phyloP scores from a whole-genome alignment of 176 grass and related monocot genomes.

The Tillandsia fasciculata region DNA sequence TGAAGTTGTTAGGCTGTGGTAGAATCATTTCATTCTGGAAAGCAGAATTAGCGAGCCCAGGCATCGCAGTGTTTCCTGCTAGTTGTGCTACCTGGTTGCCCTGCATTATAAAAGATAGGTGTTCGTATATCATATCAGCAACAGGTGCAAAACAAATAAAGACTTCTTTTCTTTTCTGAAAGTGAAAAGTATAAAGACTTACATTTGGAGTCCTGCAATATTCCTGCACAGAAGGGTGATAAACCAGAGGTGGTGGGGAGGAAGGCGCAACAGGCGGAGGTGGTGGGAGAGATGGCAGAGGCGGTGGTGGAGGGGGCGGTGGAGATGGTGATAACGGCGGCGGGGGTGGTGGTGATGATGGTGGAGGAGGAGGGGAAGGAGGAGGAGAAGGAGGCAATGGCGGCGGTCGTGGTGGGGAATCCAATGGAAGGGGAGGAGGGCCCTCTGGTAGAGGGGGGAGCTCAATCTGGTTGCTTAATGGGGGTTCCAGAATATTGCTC shows the following conservation, averaged over 20 bases:
- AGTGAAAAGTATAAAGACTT: conserved; percentile 26
- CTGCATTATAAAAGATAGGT: conserved; percentile 36
- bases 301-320: conserved; percentile 50
- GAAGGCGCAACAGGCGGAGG: conserved; percentile 40
- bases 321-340: conserved; percentile 50
- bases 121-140: conserved; percentile 16
- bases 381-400: conserved; percentile 55
- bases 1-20: conserved; percentile 25
- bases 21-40: conserved; percentile 14
- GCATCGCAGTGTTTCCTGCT: conserved; percentile 40
- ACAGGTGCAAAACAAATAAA: conserved; percentile 13
- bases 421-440: conserved; percentile 51
- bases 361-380: conserved; percentile 54
- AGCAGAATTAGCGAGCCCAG: conserved; percentile 38
- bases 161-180: neutral
- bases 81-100: conserved; percentile 42
- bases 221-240: conserved; percentile 43
- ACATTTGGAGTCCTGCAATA: conserved; percentile 59
- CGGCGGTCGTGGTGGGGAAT: conserved; percentile 60
- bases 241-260: conserved; percentile 43
- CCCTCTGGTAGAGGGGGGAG: conserved; percentile 46
- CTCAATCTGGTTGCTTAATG: conserved; percentile 37
- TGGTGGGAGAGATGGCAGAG: conserved; percentile 37
- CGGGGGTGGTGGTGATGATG: conserved; percentile 25
- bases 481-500: conserved; percentile 13